Conservation (phyloP, 2,329 filamentous ascomycete species). For the Huntiella savannae region DNA sequence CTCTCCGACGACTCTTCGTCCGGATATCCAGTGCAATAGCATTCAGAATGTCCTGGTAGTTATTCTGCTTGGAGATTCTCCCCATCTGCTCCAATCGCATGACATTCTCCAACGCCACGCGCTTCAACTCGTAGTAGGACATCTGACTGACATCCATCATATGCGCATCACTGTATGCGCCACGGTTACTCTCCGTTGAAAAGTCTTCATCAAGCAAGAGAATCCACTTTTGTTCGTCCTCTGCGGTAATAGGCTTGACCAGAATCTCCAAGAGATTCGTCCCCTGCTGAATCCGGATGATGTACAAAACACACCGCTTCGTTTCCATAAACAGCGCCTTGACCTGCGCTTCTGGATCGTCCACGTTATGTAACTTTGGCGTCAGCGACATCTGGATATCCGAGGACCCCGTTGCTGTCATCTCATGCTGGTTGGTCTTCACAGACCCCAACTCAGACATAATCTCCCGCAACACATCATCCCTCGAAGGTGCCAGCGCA, state of each 20-base stretch:
- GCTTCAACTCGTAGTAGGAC: slow-evolving; percentile 82
- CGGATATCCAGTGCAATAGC: slow-evolving; percentile 92
- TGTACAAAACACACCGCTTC: slow-evolving; percentile 90
- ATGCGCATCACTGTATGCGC: slow-evolving; percentile 78
- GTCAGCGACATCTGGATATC: slow-evolving; percentile 85
- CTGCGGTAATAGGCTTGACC: slow-evolving; percentile 66
- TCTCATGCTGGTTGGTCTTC: slow-evolving; percentile 88
- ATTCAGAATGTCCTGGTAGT: slow-evolving; percentile 95
- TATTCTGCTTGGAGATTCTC: slow-evolving; percentile 73
- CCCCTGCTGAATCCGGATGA: slow-evolving; percentile 88
- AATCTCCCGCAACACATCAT: slow-evolving; percentile 79
- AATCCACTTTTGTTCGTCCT: slow-evolving; percentile 83
- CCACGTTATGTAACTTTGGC: slow-evolving; percentile 71
- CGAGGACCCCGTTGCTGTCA: slow-evolving; percentile 66
- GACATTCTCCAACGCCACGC: slow-evolving; percentile 83
- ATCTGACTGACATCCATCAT: slow-evolving; percentile 78
- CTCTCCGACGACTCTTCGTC: slow-evolving; percentile 80
- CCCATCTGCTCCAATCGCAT: slow-evolving; percentile 72
- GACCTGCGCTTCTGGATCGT: slow-evolving; percentile 81
- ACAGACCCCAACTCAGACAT: slow-evolving; percentile 87
- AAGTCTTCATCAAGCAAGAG: slow-evolving; percentile 68
- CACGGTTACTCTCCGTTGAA: slow-evolving; percentile 34
- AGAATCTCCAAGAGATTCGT: slow-evolving; percentile 87
- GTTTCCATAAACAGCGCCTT: slow-evolving; percentile 96
- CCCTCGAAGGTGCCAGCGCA: slow-evolving; percentile 56